Evolutionary conservation across 2,329 filamentous ascomycete species (phyloP), one percentile per base, ranked within the genome.

Genomic region (Colletotrichum scovillei): DNA sequence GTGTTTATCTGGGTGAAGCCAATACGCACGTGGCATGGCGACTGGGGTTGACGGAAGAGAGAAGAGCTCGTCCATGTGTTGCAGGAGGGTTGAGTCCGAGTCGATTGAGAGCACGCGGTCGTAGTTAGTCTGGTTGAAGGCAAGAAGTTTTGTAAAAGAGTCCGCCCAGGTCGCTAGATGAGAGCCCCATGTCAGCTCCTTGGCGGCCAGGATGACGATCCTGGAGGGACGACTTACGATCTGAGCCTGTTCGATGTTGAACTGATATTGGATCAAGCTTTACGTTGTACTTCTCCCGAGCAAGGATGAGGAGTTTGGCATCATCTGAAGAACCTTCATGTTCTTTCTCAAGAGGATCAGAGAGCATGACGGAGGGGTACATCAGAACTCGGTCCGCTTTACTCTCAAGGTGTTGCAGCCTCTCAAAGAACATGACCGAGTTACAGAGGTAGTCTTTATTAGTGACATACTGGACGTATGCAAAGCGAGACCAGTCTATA

Each of bases 1-100:
- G 74, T 85, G 85, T 8, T 83, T 84, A 0, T 86, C 83, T 0
- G 88, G 88, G 5, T 88, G 84, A 7, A 89, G 83, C 92, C 92
- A 93, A 80, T 94, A 93, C 16, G 92, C 92, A 24, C 90, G 88
- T 3, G 92, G 90, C 88, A 93, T 91, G 14, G 91, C 91, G 24
- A 92, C 86, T 2, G 87, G 83, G 7, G 88, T 85, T 2, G 84
- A 79, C 0, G 92, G 92, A 9, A 92, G 84, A 58, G 92, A 86
- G 83, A 94, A 94, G 2, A 94, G 86, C 76, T 94, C 91, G 79
- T 94, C 92, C 84, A 93, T 87, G 52, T 85, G 82, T 73, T 90
- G 83, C 8, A 92, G 84, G 9, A 93, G 81, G 2, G 88, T 89
- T 35, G 89, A 85, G 78, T 93, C 91, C 28, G 90, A 91, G 81